Conservation (phyloP, 148 eudicot genomes). For the Cornus florida region DNA sequence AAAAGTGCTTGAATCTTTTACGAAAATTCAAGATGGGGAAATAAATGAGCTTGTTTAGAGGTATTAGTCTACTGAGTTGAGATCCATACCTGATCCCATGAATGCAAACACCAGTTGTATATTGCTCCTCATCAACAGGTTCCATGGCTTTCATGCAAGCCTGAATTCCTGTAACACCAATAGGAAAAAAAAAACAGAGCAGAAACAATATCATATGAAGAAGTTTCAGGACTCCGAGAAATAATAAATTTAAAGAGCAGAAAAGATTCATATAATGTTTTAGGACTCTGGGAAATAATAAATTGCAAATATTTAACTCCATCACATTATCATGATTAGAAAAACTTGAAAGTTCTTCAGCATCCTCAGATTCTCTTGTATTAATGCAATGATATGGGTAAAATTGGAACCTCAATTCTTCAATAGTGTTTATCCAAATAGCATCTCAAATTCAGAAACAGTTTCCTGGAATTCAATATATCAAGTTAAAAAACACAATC, state of each 20-base stretch:
- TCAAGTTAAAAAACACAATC: slow-evolving; percentile 4
- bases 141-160: slow-evolving; percentile 63
- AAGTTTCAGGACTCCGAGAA: too few relatives aligned
- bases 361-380: slow-evolving; percentile 70
- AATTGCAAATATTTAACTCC: background rate
- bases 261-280: background rate
- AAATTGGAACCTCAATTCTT: slow-evolving; percentile 65
- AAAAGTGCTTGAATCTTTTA: background rate
- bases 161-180: slow-evolving; percentile 67
- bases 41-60: slow-evolving; percentile 57
- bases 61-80: slow-evolving; percentile 72
- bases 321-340: background rate
- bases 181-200: background rate
- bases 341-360: slow-evolving; percentile 67
- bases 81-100: slow-evolving; percentile 82
- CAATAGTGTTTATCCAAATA: slow-evolving; percentile 54
- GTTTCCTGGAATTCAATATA: slow-evolving; percentile 55
- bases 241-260: background rate
- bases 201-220: background rate
- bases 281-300: background rate
- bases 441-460: slow-evolving; percentile 54
- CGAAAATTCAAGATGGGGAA: background rate
- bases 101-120: slow-evolving; percentile 66
- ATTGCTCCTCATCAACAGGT: slow-evolving; percentile 66
- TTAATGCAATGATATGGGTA: slow-evolving; percentile 84